Conservation (phyloP, 2,329 filamentous ascomycete species). For the Nemania bipapillata region DNA sequence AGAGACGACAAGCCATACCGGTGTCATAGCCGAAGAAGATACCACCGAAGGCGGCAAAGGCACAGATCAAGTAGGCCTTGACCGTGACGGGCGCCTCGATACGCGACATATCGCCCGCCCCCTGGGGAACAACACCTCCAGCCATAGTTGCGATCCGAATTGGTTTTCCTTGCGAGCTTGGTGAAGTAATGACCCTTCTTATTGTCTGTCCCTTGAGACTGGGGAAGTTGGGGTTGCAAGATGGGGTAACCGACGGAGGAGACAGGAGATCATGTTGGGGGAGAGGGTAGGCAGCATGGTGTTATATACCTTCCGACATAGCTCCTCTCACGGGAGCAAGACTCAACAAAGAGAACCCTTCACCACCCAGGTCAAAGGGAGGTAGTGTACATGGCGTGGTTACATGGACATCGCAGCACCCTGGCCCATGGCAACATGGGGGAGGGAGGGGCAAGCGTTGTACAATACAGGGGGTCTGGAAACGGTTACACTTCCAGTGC, state of each 20-base stretch:
- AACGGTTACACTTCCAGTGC: constrained; percentile 39
- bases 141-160: constrained; percentile 44
- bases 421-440: constrained; percentile 33
- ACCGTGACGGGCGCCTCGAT: constrained; percentile 76
- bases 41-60: constrained; percentile 76
- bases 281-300: constrained; percentile 39
- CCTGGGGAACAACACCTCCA: constrained; percentile 46
- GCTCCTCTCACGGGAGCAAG: constrained; percentile 30
- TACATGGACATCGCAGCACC: constrained; percentile 33
- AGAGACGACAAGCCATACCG: constrained; percentile 55
- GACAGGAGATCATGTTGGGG: constrained; percentile 25
- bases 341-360: constrained; percentile 31
- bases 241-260: constrained; percentile 41
- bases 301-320: constrained; percentile 44
- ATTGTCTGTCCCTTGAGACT: constrained; percentile 35
- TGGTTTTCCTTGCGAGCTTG: constrained; percentile 34
- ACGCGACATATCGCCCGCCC: constrained; percentile 64
- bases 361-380: constrained; percentile 24
- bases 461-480: constrained; percentile 32
- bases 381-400: constrained; percentile 37
- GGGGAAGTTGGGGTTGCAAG: constrained; percentile 35
- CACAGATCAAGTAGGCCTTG: constrained; percentile 76
- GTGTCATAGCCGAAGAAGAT: constrained; percentile 85
- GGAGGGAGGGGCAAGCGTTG: constrained; percentile 25
- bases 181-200: constrained; percentile 37